Base-by-base conservation (phyloP, 257 asterid genomes). In the Capsicum chinense region DNA sequence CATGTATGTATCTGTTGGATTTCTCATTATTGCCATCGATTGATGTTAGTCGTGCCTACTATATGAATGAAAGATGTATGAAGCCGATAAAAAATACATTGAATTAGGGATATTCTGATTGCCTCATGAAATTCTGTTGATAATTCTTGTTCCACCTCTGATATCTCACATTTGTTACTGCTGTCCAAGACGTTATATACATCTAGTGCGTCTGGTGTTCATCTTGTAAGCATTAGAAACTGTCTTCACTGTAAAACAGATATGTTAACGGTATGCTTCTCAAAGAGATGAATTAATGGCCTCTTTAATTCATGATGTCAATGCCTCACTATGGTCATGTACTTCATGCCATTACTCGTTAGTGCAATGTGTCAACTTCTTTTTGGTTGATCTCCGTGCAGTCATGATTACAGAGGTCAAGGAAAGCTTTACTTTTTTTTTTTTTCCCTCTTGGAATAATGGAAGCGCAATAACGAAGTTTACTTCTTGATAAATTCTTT, bases 1-100 rank as follows among this genome's bases (percentile, higher is more conserved):
- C 67, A 93, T 97, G 98, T 97, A 97, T 97, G 98, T 97, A 95
- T 44, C 99, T 42, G 98, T 96, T 11, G 98, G 98, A 59, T 94
- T 96, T 88, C 98, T 96, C 85, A 94, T 96, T 85, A 90, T 94
- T 48, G 99, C 98, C 76, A 96, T 96, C 79, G 90, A 92, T 87
- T 96, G 88, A 93, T 79, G 83, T 59, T 44, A 21, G 81, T 50
- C 7, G 35, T 52, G 3, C 81, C 48, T 52, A 14, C 58, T 26
- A 26, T 76, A 76, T 74, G 42, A 52, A 56, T 74, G n/a, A 26
- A 76, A 52, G 15, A 21, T 50, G 63, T 52, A 14, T 76, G 21
- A 54, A 76, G 63, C 26, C 10, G 21, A 26, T 76, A 7, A 37
- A 76, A 39, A 13, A 1, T 3, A 76, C 15, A 52, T 76, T 26